A percentile compares a stretch with the other conserved stretches of the same genome.
Evolutionary conservation across 2,329 filamentous ascomycete genomes (phyloP).

Genomic region (Cladosporium velox): DNA sequence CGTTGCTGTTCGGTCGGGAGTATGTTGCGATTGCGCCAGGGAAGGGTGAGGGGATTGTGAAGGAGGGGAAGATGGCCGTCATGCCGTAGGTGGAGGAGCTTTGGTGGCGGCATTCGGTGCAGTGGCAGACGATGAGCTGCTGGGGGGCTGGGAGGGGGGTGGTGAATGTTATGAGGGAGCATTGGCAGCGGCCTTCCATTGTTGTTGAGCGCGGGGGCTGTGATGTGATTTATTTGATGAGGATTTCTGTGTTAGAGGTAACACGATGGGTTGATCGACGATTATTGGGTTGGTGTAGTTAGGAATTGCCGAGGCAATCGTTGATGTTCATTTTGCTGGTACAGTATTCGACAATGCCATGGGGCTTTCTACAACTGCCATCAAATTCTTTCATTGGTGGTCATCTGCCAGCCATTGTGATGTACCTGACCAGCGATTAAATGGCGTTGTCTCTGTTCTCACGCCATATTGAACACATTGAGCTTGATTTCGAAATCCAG

Average conservation of each 20-base stretch:
- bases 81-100: constrained; percentile 23
- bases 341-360: background rate
- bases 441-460: no score
- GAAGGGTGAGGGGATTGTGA: background rate
- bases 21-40: constrained; percentile 8
- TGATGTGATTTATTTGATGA: no score
- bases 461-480: no score
- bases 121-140: constrained; percentile 21
- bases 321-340: background rate
- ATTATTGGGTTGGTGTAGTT: background rate
- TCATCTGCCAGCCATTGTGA: background rate
- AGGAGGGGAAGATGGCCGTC: constrained; percentile 21
- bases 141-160: constrained; percentile 11
- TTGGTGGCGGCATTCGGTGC: constrained; percentile 23
- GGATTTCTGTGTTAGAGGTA: background rate
- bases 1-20: constrained; percentile 7
- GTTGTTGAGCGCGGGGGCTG: no score
- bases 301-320: background rate
- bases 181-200: constrained; percentile 23
- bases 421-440: background rate
- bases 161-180: constrained; percentile 17
- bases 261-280: no score
- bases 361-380: background rate
- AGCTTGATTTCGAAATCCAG: no score
- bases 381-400: background rate